phyloP scores from a whole-genome alignment of 208 protist genomes.

The Naegleria gruberi region DNA sequence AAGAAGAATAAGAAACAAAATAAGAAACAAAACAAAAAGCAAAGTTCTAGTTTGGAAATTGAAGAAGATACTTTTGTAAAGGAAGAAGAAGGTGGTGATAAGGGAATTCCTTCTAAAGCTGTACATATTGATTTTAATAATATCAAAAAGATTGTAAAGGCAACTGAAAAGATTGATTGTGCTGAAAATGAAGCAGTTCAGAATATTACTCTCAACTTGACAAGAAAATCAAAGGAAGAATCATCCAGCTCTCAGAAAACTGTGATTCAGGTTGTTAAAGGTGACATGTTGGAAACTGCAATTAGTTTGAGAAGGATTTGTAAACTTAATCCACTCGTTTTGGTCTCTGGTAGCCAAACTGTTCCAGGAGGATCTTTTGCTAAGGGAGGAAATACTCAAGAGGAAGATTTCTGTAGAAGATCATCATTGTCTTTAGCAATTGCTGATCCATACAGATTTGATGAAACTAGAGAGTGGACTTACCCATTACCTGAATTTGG shows the following conservation, averaged over 20 bases:
- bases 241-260: too few species aligned
- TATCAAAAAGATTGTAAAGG: background rate
- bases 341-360: background rate
- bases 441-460: background rate
- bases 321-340: background rate
- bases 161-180: background rate
- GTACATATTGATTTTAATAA: background rate
- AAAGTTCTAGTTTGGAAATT: too few species aligned
- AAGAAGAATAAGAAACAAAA: too few species aligned
- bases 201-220: background rate
- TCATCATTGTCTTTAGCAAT: background rate
- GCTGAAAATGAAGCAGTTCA: background rate
- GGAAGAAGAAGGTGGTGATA: background rate
- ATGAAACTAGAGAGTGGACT: background rate
- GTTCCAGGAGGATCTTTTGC: background rate
- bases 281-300: background rate
- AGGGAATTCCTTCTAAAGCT: background rate
- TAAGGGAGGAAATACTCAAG: background rate
- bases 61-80: too few species aligned
- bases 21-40: too few species aligned
- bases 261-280: background rate
- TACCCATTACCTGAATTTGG: constrained; percentile 23
- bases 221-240: too few species aligned
- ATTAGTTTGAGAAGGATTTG: background rate
- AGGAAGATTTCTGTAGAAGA: constrained; percentile 4